Evolutionary conservation across 2,329 filamentous ascomycete genomes (phyloP), one percentile per base, ranked within the genome.

Genomic region (Colletotrichum sp.): DNA sequence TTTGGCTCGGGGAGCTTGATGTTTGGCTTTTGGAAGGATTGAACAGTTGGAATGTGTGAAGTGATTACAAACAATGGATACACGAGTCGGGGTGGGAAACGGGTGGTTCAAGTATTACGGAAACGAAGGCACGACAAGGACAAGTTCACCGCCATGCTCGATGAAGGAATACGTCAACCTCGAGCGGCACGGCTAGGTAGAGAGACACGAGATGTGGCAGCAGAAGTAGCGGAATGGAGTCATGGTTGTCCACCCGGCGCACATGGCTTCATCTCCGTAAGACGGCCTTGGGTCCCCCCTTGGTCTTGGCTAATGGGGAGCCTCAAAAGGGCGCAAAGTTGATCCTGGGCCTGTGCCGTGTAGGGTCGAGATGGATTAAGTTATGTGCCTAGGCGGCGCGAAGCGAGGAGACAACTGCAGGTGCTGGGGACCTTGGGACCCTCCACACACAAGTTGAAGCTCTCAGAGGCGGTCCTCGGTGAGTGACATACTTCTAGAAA

Each of bases 261-360:
- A 76, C 74, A 74, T 69, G 74, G 70, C 70, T 69, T 73, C 74
- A 59, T 73, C 74, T 76, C 64, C 74, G 70, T 76, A 73, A 59
- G 74, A 76, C 65, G 64, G 64, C 18, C 68, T 66, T 67, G 30
- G 73, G 61, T 32, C 61, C 30, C n/a, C 48, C 30, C 32, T 70
- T 70, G 67, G 67, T 39, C 32, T 70, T 70, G 67, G 67, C 67
- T 52, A 48, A 76, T 69, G 64, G 74, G 74, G 74, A 76, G 74
- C 70, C 70, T 74, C 74, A 73, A 74, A 74, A 65, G 43, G 52
- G 60, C 67, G 67, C 68, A 74, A 61, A 36, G 13, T 36, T 36
- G 34, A 36, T 13, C 64, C 57, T 48, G 32, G 43, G 21, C 36
- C 55, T 68, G 60, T 69, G 59, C 32, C 57, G 70, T 67, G 48